Base-by-base conservation (phyloP, 108 stramenopile species). In the Cyclostephanos invisitatus region DNA sequence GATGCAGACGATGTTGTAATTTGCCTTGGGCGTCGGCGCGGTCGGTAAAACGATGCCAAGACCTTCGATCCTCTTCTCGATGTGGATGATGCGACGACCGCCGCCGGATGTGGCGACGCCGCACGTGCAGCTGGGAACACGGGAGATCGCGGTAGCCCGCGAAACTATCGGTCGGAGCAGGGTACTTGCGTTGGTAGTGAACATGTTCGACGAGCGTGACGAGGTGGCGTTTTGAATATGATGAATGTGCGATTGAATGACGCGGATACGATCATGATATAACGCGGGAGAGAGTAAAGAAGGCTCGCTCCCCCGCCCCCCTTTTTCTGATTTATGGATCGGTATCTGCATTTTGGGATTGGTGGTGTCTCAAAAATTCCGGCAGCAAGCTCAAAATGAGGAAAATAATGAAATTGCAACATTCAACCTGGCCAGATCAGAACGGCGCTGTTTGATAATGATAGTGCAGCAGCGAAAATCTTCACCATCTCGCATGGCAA, bases 1-100 rank as follows among this genome's bases (percentile, higher is more conserved):
- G 36, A 79, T 63, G 66, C 90, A 93, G 2, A 84, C 76, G 46
- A 89, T 86, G 50, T 86, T 85, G 87, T 97, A 97, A 69, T 95
- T 97, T 5, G 91, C 96, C 40, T 89, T 88, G 50, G 96, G 93
- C 25, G 67, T 60, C 15, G 91, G 78, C 10, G 94, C 84, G 29
- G 87, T 55, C 8, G 96, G 96, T 9, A 97, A 74, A 48, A 63
- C 81, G 56, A 95, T 88, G 7, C 90, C 82, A 9, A 92, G 71
- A 55, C 86, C 87, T 64, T 90, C 82, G 11, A 93, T 64, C 27
- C 83, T 77, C 71, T 86, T 83, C 67, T 93, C 92, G 38, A 93
- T 84, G 72, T 93, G 91, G 37, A 93, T 49, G 29, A 1, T 64
- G 20, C 78, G 80, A 40, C 51, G 27, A 27, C 53, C 32, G 29